Evolutionary conservation across 2,329 filamentous ascomycete species (phyloP).

Genomic region (Monosporascus sp.): DNA sequence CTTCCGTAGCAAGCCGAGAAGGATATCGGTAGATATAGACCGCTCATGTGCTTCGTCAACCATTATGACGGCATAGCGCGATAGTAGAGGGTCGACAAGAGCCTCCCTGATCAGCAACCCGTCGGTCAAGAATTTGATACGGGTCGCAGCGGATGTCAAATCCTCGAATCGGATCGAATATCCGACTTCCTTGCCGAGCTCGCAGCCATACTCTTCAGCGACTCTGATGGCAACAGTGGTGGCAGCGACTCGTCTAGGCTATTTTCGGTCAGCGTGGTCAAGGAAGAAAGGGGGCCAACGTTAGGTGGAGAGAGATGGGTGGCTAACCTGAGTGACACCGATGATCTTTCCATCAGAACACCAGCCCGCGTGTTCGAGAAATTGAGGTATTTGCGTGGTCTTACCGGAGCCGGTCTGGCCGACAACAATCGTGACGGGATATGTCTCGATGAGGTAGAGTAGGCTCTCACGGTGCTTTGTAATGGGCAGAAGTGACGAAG

Average conservation of each 20-base stretch:
- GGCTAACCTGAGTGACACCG: slow-evolving; percentile 79
- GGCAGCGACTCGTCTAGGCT: slow-evolving; percentile 86
- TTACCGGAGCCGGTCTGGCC: slow-evolving; percentile 95
- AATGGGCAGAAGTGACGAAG: slow-evolving; percentile 77
- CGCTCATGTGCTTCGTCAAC: slow-evolving; percentile 95
- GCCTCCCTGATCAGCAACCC: slow-evolving; percentile 87
- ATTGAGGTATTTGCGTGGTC: slow-evolving; percentile 93
- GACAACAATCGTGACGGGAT: slow-evolving; percentile 80
- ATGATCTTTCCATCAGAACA: slow-evolving; percentile 76
- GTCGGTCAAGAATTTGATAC: slow-evolving; percentile 94
- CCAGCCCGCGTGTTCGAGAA: slow-evolving; percentile 83
- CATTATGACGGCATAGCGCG: slow-evolving; percentile 93
- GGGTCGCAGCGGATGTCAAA: slow-evolving; percentile 75
- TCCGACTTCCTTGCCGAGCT: slow-evolving; percentile 83
- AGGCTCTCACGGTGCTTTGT: slow-evolving; percentile 73
- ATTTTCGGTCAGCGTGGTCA: slow-evolving; percentile 7
- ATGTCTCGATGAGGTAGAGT: slow-evolving; percentile 80
- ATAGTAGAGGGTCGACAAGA: slow-evolving; percentile 84
- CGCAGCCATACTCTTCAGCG: slow-evolving; percentile 81
- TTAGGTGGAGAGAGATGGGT: slow-evolving; percentile 1
- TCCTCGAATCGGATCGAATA: slow-evolving; percentile 94
- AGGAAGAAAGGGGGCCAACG: not conserved
- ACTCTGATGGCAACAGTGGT: slow-evolving; percentile 85
- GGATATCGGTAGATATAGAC: slow-evolving; percentile 84
- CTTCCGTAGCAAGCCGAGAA: slow-evolving; percentile 87